Percentiles rank a stretch among this genome's conserved stretches.
Conservation (phyloP, 345 rosid genomes). For the Physaria fendleri region DNA sequence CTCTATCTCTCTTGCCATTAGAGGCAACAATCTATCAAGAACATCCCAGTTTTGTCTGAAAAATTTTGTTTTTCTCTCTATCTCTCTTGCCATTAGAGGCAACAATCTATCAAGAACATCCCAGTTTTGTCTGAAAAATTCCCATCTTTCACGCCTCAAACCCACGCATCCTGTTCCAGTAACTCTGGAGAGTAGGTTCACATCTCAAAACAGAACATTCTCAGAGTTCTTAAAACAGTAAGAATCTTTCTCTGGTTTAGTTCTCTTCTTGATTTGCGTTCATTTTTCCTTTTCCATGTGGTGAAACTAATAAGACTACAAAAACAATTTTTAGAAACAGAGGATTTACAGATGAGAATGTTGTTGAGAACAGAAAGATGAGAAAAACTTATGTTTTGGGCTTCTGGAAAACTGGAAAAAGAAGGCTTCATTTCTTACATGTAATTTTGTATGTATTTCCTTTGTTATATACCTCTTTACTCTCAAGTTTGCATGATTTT, state of each 20-base stretch:
- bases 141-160: neutral
- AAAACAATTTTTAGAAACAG: conserved; percentile 4
- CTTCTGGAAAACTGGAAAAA: conserved; percentile 3
- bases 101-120: conserved; percentile 11
- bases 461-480: neutral
- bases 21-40: conserved; percentile 16
- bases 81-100: conserved; percentile 14
- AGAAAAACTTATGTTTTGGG: neutral
- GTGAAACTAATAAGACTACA: conserved; percentile 7
- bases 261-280: neutral
- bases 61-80: too few species aligned
- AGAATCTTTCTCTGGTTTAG: neutral
- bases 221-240: conserved; percentile 4
- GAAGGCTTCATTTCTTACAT: conserved; percentile 17
- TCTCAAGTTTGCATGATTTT: neutral
- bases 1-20: conserved; percentile 13
- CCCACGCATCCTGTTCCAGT: conserved; percentile 2
- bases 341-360: conserved; percentile 5
- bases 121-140: neutral
- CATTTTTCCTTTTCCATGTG: neutral
- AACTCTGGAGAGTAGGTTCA: too few species aligned
- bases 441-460: conserved; percentile 10
- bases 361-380: conserved; percentile 3
- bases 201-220: conserved; percentile 5
- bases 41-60: conserved; percentile 1